These are phyloP conservation scores for Hansenula anomala DNA, from an alignment of 1,139 yeast genomes.

Conservation along the genomic window DNA sequence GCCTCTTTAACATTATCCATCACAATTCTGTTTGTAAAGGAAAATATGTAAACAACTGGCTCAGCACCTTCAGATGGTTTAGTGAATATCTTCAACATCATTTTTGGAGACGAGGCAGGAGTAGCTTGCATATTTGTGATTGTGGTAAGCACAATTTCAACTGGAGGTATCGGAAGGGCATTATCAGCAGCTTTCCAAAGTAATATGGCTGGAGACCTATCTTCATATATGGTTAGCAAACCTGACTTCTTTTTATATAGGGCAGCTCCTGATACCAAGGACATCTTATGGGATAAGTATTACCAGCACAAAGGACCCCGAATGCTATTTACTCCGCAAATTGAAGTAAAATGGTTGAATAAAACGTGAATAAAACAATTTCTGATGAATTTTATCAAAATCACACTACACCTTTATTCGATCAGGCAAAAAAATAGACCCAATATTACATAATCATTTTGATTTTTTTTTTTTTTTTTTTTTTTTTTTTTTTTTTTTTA, in stretches of 20 bases:
- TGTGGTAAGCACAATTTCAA: slow-evolving; percentile 47
- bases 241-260: slow-evolving; percentile 64
- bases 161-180: slow-evolving; percentile 37
- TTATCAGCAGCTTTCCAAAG: slow-evolving; percentile 71
- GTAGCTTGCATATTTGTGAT: slow-evolving; percentile 70
- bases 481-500: too few species aligned
- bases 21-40: slow-evolving; percentile 67
- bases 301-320: too few species aligned
- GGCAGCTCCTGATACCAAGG: slow-evolving; percentile 55
- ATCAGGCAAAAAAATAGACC: too few species aligned
- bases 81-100: slow-evolving; percentile 59
- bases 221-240: slow-evolving; percentile 61
- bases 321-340: too few species aligned
- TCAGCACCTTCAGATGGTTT: slow-evolving; percentile 37
- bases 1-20: slow-evolving; percentile 73
- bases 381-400: too few species aligned
- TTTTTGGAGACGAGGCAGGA: slow-evolving; percentile 62
- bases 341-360: too few species aligned
- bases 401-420: too few species aligned
- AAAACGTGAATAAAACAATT: too few species aligned
- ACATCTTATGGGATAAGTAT: slow-evolving; percentile 8
- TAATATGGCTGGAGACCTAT: slow-evolving; percentile 56
- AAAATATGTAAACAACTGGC: slow-evolving; percentile 44
- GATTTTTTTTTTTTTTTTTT: too few species aligned
- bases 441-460: not conserved